phyloP scores from a whole-genome alignment of 108 stramenopile species.

The Asterionellopsis glacialis region DNA sequence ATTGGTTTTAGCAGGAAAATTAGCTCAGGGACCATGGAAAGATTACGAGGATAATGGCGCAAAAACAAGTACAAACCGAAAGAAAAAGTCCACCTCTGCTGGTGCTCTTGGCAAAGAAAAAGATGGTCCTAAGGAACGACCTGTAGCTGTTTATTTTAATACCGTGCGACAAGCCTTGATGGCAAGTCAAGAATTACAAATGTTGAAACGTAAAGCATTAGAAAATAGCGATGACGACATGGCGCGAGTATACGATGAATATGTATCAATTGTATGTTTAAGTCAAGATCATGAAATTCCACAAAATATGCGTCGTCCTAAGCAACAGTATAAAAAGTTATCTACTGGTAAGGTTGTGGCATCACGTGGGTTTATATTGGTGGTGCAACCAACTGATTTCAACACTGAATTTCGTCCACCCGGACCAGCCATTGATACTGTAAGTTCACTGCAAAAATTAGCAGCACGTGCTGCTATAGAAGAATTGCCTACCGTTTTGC shows the following conservation, averaged over 20 bases:
- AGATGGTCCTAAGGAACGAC: conserved; percentile 2
- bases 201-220: conserved; percentile 11
- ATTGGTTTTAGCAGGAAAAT: conserved; percentile 44
- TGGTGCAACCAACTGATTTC: conserved; percentile 67
- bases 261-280: conserved; percentile 33
- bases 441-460: conserved; percentile 34
- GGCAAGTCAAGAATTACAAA: conserved; percentile 44
- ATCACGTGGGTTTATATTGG: conserved; percentile 33
- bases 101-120: not conserved
- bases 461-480: conserved; percentile 41
- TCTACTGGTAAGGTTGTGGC: conserved; percentile 15
- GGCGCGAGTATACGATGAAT: conserved; percentile 19
- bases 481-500: conserved; percentile 39
- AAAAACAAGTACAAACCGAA: not conserved
- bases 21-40: conserved; percentile 27
- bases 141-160: conserved; percentile 60
- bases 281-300: conserved; percentile 28
- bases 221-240: conserved; percentile 1
- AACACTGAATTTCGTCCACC: conserved; percentile 38
- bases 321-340: conserved; percentile 9
- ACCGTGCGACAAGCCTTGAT: conserved; percentile 56
- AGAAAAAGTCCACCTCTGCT: not conserved
- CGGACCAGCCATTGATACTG: conserved; percentile 20
- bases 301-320: conserved; percentile 5
- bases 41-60: conserved; percentile 13